phyloP scores from a whole-genome alignment of 2,329 filamentous ascomycete species.

The Meredithiella fracta region DNA sequence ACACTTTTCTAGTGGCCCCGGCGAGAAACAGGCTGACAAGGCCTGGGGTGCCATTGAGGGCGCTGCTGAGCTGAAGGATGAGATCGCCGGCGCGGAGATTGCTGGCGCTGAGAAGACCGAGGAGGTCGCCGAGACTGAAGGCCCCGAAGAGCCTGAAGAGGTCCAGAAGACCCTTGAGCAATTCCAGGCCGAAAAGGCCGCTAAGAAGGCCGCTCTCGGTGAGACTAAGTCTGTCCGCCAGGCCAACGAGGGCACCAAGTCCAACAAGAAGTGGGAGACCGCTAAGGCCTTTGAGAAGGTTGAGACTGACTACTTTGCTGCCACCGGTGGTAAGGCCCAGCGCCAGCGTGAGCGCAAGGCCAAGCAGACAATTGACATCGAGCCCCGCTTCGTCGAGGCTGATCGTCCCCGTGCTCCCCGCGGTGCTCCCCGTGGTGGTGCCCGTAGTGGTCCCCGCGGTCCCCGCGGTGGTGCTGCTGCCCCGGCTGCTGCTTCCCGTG shows the following conservation, averaged over 20 bases:
- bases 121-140: conserved; percentile 25
- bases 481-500: conserved; percentile 22
- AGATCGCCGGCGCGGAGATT: conserved; percentile 79
- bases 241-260: conserved; percentile 79
- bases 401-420: conserved; percentile 37
- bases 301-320: conserved; percentile 62
- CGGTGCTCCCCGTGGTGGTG: conserved; percentile 29
- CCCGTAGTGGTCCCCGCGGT: conserved; percentile 27
- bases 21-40: conserved; percentile 74
- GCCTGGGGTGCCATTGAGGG: conserved; percentile 79
- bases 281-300: conserved; percentile 57
- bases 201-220: conserved; percentile 61
- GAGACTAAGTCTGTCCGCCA: conserved; percentile 56
- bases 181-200: conserved; percentile 57
- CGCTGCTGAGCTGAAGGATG: conserved; percentile 72
- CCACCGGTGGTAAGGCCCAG: conserved; percentile 57
- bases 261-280: conserved; percentile 81
- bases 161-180: conserved; percentile 81
- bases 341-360: conserved; percentile 81
- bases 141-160: conserved; percentile 53
- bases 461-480: conserved; percentile 28
- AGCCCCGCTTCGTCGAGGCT: conserved; percentile 64
- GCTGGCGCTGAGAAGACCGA: conserved; percentile 74
- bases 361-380: conserved; percentile 80
- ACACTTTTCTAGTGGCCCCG: conserved; percentile 33